Evolutionary conservation across 1,284 basidiomycete genomes (phyloP), one percentile per base, ranked within the genome.

Genomic region (Puccinia sorghi): DNA sequence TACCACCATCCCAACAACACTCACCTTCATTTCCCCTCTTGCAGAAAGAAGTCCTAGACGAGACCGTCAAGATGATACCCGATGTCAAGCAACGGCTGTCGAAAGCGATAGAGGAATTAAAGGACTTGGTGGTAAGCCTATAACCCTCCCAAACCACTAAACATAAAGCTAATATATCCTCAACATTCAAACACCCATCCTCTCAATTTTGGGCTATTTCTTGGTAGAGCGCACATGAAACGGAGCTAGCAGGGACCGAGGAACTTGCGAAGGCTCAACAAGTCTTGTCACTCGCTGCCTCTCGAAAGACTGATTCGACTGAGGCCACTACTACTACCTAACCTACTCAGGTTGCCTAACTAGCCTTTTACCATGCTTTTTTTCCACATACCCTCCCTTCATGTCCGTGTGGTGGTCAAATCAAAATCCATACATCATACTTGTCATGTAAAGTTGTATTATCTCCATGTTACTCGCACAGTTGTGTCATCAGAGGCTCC

Each of bases 11-110:
- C n/a, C n/a, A n/a, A n/a, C n/a, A n/a, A 50, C 57, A 20, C 46
- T 64, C 20, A 59, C 22, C 46, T 70, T 15, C n/a, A 13, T n/a
- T 39, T 27, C n/a, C 25, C 41, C 46, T 15, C 57, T 70, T 39
- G 77, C 83, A 93, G 92, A 89, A 86, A 82, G 89, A 88, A 83
- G 87, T 94, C 84, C 84, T 90, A 79, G 90, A 91, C 80, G 93
- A 94, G 86, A 90, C 91, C 46, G 86, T 89, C 82, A 92, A 89
- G 87, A 92, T 93, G 92, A 88, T 94, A 80, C 86, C 86, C 39
- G 90, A 93, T 83, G 88, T 90, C 12, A 85, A 87, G 79, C 87
- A 84, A 78, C 88, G 90, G 72, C 85, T 93, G 41, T 88, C 87
- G 79, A 88, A 87, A 82, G 89, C 88, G 41, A 86, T 87, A 46